Base-by-base conservation (phyloP, 169 alveolate species). In the Plasmodium ovale region DNA sequence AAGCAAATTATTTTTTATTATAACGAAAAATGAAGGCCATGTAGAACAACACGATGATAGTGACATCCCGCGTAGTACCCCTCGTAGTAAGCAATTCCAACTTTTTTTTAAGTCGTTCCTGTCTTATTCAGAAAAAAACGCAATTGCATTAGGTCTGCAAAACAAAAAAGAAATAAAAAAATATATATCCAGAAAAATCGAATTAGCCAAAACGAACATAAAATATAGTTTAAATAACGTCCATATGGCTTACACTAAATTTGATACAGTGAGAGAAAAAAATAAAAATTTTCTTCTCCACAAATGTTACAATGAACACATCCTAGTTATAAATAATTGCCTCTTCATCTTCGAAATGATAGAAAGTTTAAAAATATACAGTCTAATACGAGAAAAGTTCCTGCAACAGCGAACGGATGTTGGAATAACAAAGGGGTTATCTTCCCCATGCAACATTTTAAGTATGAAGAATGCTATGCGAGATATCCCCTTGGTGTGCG, bases 61-160 rank as follows among this genome's bases (percentile, higher is more conserved):
- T 27, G 21, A 59, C 9, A 9, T 16, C 1, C 0, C 1, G 4
- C 3, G 6, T 23, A 10, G 27, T 33, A 47, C 3, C 3, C 10
- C 2, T 56, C 39, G 16, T 25, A 23, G 64, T 39, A 49, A 56
- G 10, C 10, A 27, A 31, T 60, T 77, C 31, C 21, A 64, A 37
- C 31, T 77, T 0, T 60, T 56, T 19, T 31, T 77, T 31, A 62
- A 60, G 23, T 77, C 47, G 53, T 37, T 77, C 19, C 51, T 77
- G 16, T 27, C 54, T 6, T 77, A 33, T 64, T 7, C 77, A 42
- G 77, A 62, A 42, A 77, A 77, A 27, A 77, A 77, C 62, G 23
- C 44, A 60, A 77, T 77, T 77, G 44, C 44, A 14, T n/a, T 77
- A 2, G 49, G 47, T 47, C 33, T 0, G 49, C 9, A 16, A 35